phyloP scores from a whole-genome alignment of 2,329 filamentous ascomycete genomes.

The Cordyceps tenuipes region DNA sequence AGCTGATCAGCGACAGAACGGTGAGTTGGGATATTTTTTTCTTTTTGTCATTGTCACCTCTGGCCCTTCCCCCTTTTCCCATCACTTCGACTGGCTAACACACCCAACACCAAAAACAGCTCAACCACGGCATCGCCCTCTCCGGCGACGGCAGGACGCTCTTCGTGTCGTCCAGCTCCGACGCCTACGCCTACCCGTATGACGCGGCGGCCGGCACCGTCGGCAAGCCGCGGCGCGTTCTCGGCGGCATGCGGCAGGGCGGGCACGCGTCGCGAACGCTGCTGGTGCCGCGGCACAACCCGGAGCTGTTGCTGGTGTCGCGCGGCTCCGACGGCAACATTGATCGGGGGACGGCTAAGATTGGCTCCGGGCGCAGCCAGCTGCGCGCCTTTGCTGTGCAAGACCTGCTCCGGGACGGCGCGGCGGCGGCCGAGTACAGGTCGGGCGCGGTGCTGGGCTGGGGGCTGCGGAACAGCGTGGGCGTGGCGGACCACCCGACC shows the following conservation, averaged over 20 bases:
- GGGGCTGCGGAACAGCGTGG: constrained; percentile 63
- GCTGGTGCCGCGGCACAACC: constrained; percentile 42
- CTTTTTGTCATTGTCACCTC: no score
- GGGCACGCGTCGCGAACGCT: constrained; percentile 58
- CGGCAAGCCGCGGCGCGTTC: constrained; percentile 34
- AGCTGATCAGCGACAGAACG: constrained; percentile 19
- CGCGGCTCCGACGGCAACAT: constrained; percentile 53
- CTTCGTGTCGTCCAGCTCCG: constrained; percentile 41
- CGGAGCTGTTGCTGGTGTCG: constrained; percentile 51
- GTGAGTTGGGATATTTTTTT: constrained; percentile 16
- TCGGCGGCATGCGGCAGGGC: constrained; percentile 47
- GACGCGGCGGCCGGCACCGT: constrained; percentile 40
- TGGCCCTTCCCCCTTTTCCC: no score
- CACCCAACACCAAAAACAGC: no score
- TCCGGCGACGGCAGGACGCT: constrained; percentile 37
- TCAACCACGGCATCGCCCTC: constrained; percentile 43
- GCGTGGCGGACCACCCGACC: constrained; percentile 49
- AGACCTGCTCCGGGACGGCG: constrained; percentile 18
- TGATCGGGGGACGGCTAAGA: constrained; percentile 39
- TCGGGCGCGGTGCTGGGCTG: constrained; percentile 44
- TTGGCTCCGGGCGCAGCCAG: constrained; percentile 48
- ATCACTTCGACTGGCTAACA: no score
- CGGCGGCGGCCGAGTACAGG: constrained; percentile 28
- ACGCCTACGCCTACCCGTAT: constrained; percentile 54
- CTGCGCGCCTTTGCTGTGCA: constrained; percentile 42